A percentile compares a stretch with the other conserved stretches of the same genome.
These are phyloP conservation scores for Penicillium sp. DNA, from an alignment of 2,329 filamentous ascomycete species.

Conservation along the genomic window DNA sequence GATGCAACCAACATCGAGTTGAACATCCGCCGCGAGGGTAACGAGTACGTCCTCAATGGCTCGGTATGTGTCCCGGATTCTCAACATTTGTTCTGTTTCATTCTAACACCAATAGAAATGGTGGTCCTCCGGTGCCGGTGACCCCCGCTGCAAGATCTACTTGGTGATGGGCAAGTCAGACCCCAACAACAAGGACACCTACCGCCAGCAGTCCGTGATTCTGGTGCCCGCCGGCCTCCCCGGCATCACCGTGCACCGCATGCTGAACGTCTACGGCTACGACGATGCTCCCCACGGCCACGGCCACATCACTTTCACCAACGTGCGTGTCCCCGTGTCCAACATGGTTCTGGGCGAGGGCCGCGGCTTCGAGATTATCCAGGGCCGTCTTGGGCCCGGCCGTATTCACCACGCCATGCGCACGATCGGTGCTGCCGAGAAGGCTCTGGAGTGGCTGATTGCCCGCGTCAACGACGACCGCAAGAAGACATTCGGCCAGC, in stretches of 20 bases:
- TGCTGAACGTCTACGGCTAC: constrained; percentile 92
- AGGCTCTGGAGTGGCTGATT: constrained; percentile 90
- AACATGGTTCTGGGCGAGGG: constrained; percentile 92
- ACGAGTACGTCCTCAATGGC: constrained; percentile 89
- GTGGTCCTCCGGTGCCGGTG: constrained; percentile 96
- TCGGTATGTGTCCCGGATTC: constrained; percentile 53
- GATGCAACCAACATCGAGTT: constrained; percentile 93
- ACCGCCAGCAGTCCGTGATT: constrained; percentile 90
- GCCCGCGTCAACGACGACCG: constrained; percentile 87
- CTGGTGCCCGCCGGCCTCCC: constrained; percentile 77
- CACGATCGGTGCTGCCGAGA: constrained; percentile 84
- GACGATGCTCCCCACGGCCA: constrained; percentile 98
- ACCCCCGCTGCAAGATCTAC: constrained; percentile 88
- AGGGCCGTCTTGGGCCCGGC: constrained; percentile 90
- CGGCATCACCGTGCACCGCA: constrained; percentile 88
- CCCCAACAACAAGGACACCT: constrained; percentile 69
- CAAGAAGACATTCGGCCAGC: constrained; percentile 89
- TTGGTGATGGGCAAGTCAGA: constrained; percentile 96
- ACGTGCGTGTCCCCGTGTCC: constrained; percentile 80
- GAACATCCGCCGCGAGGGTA: constrained; percentile 75
- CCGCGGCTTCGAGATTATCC: constrained; percentile 96
- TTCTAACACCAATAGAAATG: constrained; percentile 68
- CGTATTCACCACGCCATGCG: constrained; percentile 99
- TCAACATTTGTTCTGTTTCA: not conserved
- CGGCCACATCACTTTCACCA: constrained; percentile 83